phyloP scores from a whole-genome alignment of 2,329 filamentous ascomycete species.

The Colletotrichum camelliae region DNA sequence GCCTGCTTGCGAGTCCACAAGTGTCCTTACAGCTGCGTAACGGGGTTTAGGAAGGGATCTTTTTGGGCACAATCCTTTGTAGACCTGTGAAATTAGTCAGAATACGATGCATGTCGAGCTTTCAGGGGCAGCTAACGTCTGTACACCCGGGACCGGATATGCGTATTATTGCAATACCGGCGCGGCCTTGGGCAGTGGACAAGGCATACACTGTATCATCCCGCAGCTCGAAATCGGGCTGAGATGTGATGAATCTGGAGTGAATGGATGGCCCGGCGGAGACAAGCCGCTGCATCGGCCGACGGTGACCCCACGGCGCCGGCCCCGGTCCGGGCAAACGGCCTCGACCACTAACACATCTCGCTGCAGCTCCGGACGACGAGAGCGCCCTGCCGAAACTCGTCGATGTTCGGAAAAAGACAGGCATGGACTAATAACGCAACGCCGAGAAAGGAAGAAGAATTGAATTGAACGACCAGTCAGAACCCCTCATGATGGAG shows the following conservation, averaged over 20 bases:
- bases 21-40: conserved; percentile 74
- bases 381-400: conserved; percentile 2
- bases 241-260: not conserved
- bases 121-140: conserved; percentile 51
- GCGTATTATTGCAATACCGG: conserved; percentile 89
- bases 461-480: not conserved
- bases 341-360: conserved; percentile 11
- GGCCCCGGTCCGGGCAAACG: not conserved
- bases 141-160: conserved; percentile 81
- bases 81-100: conserved; percentile 44
- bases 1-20: conserved; percentile 60
- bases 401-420: not conserved
- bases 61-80: conserved; percentile 54
- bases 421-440: not conserved
- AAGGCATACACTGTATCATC: conserved; percentile 87
- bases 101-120: not conserved
- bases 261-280: not conserved
- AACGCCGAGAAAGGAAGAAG: not conserved
- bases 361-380: not conserved
- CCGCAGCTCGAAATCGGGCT: not conserved
- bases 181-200: conserved; percentile 83
- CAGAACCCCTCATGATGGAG: not conserved
- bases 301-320: not conserved
- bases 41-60: conserved; percentile 52
- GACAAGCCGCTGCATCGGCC: not conserved